These are phyloP conservation scores for Neurospora sp. DNA, from an alignment of 495 filamentous ascomycete genomes.

Conservation along the genomic window DNA sequence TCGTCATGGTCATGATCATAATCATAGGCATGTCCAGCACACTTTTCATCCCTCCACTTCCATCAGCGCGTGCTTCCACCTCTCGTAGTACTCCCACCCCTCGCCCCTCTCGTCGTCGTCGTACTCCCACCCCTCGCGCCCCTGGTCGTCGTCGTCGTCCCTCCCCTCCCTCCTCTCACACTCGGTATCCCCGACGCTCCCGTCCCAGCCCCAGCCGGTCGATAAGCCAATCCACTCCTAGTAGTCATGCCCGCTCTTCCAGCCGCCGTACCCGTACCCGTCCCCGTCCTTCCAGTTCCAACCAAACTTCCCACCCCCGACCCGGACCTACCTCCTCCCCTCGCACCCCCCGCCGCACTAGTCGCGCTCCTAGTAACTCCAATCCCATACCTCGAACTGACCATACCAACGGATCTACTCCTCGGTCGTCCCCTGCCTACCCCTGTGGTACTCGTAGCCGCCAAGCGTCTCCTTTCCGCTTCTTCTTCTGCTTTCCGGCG, in stretches of 20 bases:
- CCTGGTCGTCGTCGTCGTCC: slow-evolving; percentile 6
- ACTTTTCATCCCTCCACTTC: background rate
- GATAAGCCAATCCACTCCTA: background rate
- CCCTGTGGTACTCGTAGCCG: slow-evolving; percentile 20
- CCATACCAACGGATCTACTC: slow-evolving; percentile 7
- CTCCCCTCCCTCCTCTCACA: slow-evolving; percentile 18
- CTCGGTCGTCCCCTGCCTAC: slow-evolving; percentile 15
- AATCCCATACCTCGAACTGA: slow-evolving; percentile 18
- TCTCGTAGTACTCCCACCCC: background rate
- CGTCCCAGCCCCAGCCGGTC: background rate
- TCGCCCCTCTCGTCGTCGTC: slow-evolving; percentile 4
- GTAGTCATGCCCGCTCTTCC: background rate
- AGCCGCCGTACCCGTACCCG: background rate
- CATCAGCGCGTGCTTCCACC: slow-evolving; percentile 9
- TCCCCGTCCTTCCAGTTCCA: background rate
- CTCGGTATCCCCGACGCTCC: background rate
- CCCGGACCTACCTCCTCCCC: slow-evolving; percentile 29
- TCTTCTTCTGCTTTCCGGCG: slow-evolving; percentile 63
- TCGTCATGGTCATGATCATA: background rate
- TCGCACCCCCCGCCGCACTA: slow-evolving; percentile 26
- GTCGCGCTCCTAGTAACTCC: slow-evolving; percentile 23
- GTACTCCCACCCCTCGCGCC: slow-evolving; percentile 11
- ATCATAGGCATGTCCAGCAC: background rate
- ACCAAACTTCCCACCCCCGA: slow-evolving; percentile 1
- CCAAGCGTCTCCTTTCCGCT: slow-evolving; percentile 45